Conservation (phyloP, 192 early-diverging fungal species). For the Lobosporangium transversale region DNA sequence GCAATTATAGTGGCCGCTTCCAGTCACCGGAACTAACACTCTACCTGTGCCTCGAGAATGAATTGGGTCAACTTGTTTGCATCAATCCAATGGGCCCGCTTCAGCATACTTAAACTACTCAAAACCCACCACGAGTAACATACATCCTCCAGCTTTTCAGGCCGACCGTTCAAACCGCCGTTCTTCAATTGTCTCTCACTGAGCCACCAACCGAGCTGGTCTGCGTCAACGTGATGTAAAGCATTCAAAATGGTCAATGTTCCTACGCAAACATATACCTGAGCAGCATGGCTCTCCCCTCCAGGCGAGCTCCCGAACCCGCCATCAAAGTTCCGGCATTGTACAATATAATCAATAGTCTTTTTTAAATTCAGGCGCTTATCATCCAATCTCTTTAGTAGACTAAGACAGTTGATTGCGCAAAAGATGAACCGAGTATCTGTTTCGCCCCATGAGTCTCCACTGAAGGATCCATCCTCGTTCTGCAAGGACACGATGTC, state of each 20-base stretch:
- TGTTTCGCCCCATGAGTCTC: slow-evolving; percentile 93
- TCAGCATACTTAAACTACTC: slow-evolving; percentile 85
- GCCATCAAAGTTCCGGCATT: slow-evolving; percentile 95
- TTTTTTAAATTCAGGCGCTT: slow-evolving; percentile 70
- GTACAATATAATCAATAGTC: slow-evolving; percentile 75
- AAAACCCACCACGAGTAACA: slow-evolving; percentile 99
- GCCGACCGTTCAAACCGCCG: slow-evolving; percentile 95
- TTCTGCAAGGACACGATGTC: slow-evolving; percentile 73
- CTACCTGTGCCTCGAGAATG: slow-evolving; percentile 83
- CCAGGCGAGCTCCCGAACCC: slow-evolving; percentile 92
- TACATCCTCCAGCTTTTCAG: slow-evolving; percentile 96
- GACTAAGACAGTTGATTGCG: slow-evolving; percentile 80
- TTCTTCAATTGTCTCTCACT: slow-evolving; percentile 90
- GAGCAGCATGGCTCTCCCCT: slow-evolving; percentile 91
- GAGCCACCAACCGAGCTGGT: slow-evolving; percentile 92
- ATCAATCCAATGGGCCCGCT: slow-evolving; percentile 88
- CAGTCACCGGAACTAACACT: too few relatives aligned
- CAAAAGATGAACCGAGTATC: slow-evolving; percentile 95
- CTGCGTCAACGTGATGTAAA: slow-evolving; percentile 82
- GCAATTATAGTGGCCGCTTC: not conserved
- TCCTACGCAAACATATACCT: slow-evolving; percentile 93
- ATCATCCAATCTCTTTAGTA: slow-evolving; percentile 74
- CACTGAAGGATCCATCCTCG: slow-evolving; percentile 82
- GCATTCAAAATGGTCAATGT: slow-evolving; percentile 84
- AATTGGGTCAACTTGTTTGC: slow-evolving; percentile 76